These are phyloP conservation scores for Saccharomycopsis sp. DNA, from an alignment of 805 yeast genomes.

Conservation along the genomic window DNA sequence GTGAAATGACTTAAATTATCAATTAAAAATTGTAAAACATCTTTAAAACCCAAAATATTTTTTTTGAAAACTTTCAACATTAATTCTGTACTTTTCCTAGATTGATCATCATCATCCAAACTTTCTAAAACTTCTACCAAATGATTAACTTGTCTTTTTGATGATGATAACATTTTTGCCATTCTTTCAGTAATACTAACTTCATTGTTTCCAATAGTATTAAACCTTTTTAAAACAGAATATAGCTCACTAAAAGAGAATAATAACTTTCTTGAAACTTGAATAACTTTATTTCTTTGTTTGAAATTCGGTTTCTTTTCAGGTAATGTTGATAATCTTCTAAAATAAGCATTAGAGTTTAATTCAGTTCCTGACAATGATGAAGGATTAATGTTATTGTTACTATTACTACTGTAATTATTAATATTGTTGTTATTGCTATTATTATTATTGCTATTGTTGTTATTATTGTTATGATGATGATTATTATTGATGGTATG, in stretches of 20 bases:
- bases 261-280: conserved; percentile 33
- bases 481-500: no score
- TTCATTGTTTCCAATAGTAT: conserved; percentile 18
- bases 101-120: conserved; percentile 20
- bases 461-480: not conserved
- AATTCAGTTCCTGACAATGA: conserved; percentile 34
- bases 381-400: conserved; percentile 24
- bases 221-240: conserved; percentile 33
- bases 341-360: conserved; percentile 33
- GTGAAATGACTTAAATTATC: conserved; percentile 30
- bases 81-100: not conserved
- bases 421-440: not conserved
- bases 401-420: not conserved
- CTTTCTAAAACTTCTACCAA: conserved; percentile 34
- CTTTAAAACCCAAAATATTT: conserved; percentile 27
- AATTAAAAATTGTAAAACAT: conserved; percentile 28
- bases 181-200: conserved; percentile 1
- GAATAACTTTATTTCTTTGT: conserved; percentile 20
- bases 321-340: conserved; percentile 35
- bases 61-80: conserved; percentile 3
- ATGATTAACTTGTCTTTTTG: conserved; percentile 33
- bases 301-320: conserved; percentile 21
- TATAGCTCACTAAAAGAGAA: conserved; percentile 38
- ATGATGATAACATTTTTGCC: conserved; percentile 24
- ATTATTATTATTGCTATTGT: not conserved